Evolutionary conservation across 2,329 filamentous ascomycete genomes (phyloP), one percentile per base, ranked within the genome.

Genomic region (Aspergillus awamori): DNA sequence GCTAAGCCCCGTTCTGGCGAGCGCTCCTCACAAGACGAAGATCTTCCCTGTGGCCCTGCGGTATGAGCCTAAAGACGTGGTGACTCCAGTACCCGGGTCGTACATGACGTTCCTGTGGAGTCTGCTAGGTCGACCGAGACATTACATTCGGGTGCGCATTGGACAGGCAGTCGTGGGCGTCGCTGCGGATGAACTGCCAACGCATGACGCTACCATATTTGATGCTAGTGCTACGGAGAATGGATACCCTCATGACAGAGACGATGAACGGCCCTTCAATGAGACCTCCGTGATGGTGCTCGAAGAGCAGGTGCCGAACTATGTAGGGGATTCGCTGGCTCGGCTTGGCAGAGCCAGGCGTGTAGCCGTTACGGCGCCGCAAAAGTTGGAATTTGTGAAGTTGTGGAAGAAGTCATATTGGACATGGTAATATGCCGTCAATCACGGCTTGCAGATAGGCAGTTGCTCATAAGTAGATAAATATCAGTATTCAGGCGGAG

Each of bases 1-100:
- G 1, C 86, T 97, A 58, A 92, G 90, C 63, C 92, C 90, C 0
- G 89, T 88, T 54, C 82, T 99, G 1, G 81, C 95, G 2, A 84
- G 87, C 15, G 86, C 86, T 0, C 86, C 89, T 0, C 75, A 86
- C 5, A 82, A 84, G 57, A 88, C 88, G 8, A 90, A 89, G 72
- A 92, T 99, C 67, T 98, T 96, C 79, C 93, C 95, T 1, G 85
- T 99, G 62, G 96, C 90, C 75, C 82, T 99, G 64, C 88, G 93
- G 56, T 99, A 98, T 76, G 90, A 92, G 0, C 91, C 94, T 0
- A 85, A 89, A 4, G 93, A 98, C 73, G 88, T 98, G 61, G 96
- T 94, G 0, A 97, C 95, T 0, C 94, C 95, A 0, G 81, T 99
- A 0, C 93, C 95, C 0, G 87, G 89, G 11, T 83, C 84, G 28